Evolutionary conservation across 2,329 filamentous ascomycete genomes (phyloP).

Genomic region (Colletotrichum plurivorum): DNA sequence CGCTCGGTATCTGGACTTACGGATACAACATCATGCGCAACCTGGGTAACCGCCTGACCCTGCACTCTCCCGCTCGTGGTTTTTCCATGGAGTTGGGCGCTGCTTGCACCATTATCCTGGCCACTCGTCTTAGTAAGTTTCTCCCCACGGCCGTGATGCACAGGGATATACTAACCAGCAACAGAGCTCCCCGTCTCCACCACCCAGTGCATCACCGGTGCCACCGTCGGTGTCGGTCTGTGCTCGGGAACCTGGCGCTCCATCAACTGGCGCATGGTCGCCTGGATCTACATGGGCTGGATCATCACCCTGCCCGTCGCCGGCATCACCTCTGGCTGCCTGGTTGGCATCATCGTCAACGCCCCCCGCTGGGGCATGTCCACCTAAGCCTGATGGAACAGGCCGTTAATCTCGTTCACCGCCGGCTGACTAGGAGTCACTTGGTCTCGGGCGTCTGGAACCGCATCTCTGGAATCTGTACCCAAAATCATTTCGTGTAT

Average conservation of each 20-base stretch:
- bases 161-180: not conserved
- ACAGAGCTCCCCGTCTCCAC: slow-evolving; percentile 68
- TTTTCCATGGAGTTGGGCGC: slow-evolving; percentile 64
- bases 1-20: slow-evolving; percentile 64
- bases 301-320: slow-evolving; percentile 61
- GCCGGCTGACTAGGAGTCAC: not conserved
- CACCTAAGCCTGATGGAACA: not conserved
- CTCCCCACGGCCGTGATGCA: accelerated
- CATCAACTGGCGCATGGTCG: slow-evolving; percentile 71
- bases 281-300: slow-evolving; percentile 68
- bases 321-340: slow-evolving; percentile 66
- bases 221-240: slow-evolving; percentile 69
- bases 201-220: slow-evolving; percentile 71
- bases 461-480: not conserved
- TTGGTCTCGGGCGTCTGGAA: not conserved
- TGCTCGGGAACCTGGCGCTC: slow-evolving; percentile 66
- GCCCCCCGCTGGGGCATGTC: slow-evolving; percentile 61
- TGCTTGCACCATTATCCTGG: slow-evolving; percentile 74
- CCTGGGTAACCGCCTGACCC: slow-evolving; percentile 70
- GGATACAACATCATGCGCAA: slow-evolving; percentile 72
- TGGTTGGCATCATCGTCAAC: slow-evolving; percentile 72
- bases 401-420: not conserved
- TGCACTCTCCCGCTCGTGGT: slow-evolving; percentile 69
- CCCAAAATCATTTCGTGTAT: slow-evolving; percentile 23
- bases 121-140: slow-evolving; percentile 66